Evolutionary conservation across 2,329 filamentous ascomycete species (phyloP).

Genomic region (Hymenoscyphus linearis): DNA sequence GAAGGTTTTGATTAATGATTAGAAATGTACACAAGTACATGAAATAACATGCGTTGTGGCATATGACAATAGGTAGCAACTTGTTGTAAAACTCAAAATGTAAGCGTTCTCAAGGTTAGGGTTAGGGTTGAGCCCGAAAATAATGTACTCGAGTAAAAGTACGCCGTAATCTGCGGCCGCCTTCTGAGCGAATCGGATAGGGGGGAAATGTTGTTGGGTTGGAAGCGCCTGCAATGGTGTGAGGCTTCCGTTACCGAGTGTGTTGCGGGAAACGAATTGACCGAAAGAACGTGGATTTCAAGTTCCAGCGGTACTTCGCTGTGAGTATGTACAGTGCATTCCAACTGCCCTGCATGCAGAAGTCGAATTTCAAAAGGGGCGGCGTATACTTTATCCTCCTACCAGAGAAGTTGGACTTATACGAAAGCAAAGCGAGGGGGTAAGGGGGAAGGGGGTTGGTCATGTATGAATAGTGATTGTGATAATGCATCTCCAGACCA

Average conservation of each 20-base stretch:
- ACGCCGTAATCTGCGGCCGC: neutral
- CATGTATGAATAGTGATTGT: conserved; percentile 8
- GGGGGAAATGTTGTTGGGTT: neutral
- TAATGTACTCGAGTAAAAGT: neutral
- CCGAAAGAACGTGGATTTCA: neutral
- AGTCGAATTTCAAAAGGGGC: neutral
- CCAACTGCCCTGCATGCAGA: neutral
- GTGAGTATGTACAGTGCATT: neutral
- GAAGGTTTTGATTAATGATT: too few relatives aligned
- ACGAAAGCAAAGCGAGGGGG: neutral
- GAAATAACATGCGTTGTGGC: too few relatives aligned
- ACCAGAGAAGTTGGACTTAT: neutral
- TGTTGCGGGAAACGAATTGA: neutral
- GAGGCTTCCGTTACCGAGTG: neutral
- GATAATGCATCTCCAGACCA: conserved; percentile 7
- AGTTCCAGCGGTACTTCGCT: neutral
- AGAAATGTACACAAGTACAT: too few relatives aligned
- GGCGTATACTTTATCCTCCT: neutral
- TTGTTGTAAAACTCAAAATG: too few relatives aligned
- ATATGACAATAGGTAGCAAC: too few relatives aligned
- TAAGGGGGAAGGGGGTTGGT: neutral
- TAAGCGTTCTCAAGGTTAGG: too few relatives aligned
- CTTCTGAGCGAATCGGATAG: neutral
- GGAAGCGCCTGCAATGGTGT: neutral
- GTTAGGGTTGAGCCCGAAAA: neutral